Evolutionary conservation across 2,329 filamentous ascomycete species (phyloP).

Genomic region (Botrytis pseudocinerea): DNA sequence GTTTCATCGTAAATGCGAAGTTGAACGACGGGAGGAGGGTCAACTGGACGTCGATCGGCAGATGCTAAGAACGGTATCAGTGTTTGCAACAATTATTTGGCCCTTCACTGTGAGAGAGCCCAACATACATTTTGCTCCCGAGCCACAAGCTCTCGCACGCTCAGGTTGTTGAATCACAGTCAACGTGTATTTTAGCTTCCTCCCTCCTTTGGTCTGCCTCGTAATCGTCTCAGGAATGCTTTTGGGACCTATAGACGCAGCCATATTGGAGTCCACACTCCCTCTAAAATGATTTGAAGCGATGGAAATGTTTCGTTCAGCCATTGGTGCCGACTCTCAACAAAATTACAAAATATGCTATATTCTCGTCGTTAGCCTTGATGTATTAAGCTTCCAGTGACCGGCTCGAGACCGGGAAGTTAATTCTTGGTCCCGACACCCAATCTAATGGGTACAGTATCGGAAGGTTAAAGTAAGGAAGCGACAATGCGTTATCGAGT

Average conservation of each 20-base stretch:
- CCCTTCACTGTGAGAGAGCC: background rate
- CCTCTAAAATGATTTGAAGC: conserved; percentile 22
- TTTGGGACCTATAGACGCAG: conserved; percentile 13
- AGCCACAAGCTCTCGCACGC: conserved; percentile 90
- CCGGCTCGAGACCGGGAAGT: conserved; percentile 23
- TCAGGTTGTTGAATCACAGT: conserved; percentile 92
- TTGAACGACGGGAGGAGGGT: conserved; percentile 83
- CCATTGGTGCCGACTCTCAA: background rate
- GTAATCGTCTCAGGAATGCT: conserved; percentile 16
- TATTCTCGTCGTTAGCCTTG: conserved; percentile 22
- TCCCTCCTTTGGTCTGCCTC: conserved; percentile 68
- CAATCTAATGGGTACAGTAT: conserved; percentile 23
- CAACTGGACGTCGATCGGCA: conserved; percentile 33
- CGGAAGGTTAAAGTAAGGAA: conserved; percentile 22
- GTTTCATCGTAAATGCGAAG: conserved; percentile 72
- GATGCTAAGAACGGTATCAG: conserved; percentile 31
- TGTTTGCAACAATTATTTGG: background rate
- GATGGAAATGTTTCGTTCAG: conserved; percentile 24
- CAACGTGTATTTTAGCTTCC: conserved; percentile 77
- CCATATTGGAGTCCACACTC: conserved; percentile 24
- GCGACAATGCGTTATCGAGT: conserved; percentile 27
- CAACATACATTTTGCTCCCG: conserved; percentile 86
- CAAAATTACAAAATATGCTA: conserved; percentile 10
- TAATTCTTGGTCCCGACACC: conserved; percentile 25
- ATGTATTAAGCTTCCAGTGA: conserved; percentile 5